Conservation (phyloP, 352 stramenopile species). For the Phytophthora palmivora region DNA sequence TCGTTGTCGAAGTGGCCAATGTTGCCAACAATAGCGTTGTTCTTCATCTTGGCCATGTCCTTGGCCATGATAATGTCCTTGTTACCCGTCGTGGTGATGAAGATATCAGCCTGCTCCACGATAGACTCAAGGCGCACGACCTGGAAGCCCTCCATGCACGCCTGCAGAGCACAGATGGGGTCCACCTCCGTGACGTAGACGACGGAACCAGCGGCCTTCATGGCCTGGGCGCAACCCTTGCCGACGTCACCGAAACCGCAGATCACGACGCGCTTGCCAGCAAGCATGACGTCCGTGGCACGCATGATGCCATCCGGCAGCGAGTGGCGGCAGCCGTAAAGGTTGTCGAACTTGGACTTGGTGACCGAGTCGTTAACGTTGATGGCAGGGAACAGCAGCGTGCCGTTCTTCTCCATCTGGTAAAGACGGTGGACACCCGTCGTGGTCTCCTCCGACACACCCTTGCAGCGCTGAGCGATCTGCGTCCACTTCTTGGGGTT, state of each 20-base stretch:
- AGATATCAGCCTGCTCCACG: slow-evolving; percentile 94
- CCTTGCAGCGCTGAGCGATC: slow-evolving; percentile 94
- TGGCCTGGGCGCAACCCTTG: slow-evolving; percentile 97
- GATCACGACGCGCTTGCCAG: slow-evolving; percentile 97
- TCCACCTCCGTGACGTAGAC: slow-evolving; percentile 99
- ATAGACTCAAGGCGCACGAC: slow-evolving; percentile 95
- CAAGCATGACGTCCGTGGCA: slow-evolving; percentile 99
- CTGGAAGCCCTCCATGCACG: slow-evolving; percentile 98
- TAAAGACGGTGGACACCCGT: slow-evolving; percentile 98
- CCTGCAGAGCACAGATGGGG: slow-evolving; percentile 98
- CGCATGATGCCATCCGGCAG: slow-evolving; percentile 98
- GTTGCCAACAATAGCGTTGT: slow-evolving; percentile 99
- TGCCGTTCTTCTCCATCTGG: slow-evolving; percentile 97
- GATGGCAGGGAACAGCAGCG: slow-evolving; percentile 97
- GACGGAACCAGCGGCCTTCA: slow-evolving; percentile 96
- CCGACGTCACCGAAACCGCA: slow-evolving; percentile 98
- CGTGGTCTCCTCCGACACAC: slow-evolving; percentile 99
- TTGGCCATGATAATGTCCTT: slow-evolving; percentile 98
- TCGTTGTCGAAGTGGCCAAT: slow-evolving; percentile 99
- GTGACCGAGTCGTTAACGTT: slow-evolving; percentile 99
- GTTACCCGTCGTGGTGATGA: slow-evolving; percentile 99
- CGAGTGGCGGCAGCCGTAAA: slow-evolving; percentile 99
- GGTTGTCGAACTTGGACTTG: slow-evolving; percentile 99
- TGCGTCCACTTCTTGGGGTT: slow-evolving; percentile 98
- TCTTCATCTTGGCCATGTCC: slow-evolving; percentile 99